Conservation (phyloP, 352 stramenopile genomes). For the Halophytophthora polymorphica region DNA sequence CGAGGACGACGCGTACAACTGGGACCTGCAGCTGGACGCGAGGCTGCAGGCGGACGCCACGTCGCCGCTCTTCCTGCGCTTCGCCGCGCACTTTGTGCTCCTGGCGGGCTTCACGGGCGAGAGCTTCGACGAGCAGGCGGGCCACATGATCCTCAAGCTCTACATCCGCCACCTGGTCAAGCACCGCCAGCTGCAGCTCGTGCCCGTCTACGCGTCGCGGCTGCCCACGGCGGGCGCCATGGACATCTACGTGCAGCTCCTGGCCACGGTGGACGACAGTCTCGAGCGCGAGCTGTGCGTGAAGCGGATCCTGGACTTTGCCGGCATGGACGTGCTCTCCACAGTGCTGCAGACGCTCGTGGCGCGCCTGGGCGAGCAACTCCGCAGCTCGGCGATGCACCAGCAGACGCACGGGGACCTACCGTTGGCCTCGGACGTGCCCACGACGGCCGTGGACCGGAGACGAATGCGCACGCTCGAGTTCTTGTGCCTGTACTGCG, state of each 20-base stretch:
- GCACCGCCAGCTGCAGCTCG: slow-evolving; percentile 69
- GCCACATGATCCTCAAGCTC: slow-evolving; percentile 78
- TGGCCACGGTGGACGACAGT: slow-evolving; percentile 53
- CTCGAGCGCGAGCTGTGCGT: slow-evolving; percentile 69
- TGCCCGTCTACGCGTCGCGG: slow-evolving; percentile 68
- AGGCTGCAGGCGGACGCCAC: slow-evolving; percentile 39
- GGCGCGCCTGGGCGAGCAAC: slow-evolving; percentile 41
- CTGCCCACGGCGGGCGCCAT: slow-evolving; percentile 56
- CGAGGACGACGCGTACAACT: slow-evolving; percentile 54
- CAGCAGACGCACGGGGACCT: slow-evolving; percentile 26
- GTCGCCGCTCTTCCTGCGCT: slow-evolving; percentile 65
- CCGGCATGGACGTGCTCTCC: slow-evolving; percentile 60
- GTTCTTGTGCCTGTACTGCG: slow-evolving; percentile 70
- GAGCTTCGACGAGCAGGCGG: slow-evolving; percentile 52
- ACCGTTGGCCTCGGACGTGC: slow-evolving; percentile 14
- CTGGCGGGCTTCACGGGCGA: slow-evolving; percentile 71
- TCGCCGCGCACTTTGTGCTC: slow-evolving; percentile 78
- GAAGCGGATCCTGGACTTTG: slow-evolving; percentile 64
- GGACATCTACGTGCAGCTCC: slow-evolving; percentile 75
- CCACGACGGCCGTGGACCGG: slow-evolving; percentile 45
- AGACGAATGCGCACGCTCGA: slow-evolving; percentile 65
- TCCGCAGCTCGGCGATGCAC: slow-evolving; percentile 22
- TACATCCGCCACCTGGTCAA: slow-evolving; percentile 85
- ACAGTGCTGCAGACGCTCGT: slow-evolving; percentile 57
- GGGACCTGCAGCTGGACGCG: slow-evolving; percentile 54